Evolutionary conservation across 371 early-diverging fungal species (phyloP), one percentile per base, ranked within the genome.

Genomic region (Mortierella sp.): DNA sequence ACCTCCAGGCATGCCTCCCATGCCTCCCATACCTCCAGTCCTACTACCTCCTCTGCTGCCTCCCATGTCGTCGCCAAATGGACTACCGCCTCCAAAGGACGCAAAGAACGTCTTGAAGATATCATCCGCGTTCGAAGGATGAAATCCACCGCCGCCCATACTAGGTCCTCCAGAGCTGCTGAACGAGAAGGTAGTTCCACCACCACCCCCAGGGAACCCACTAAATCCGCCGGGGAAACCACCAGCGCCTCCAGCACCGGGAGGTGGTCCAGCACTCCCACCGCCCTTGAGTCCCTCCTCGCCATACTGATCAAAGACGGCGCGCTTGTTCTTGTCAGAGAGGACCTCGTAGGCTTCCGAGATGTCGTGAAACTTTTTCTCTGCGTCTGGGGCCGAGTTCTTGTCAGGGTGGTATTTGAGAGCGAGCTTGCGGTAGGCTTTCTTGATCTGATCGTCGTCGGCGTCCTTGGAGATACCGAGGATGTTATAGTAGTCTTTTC

Each of bases 331-430:
- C 84, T 94, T 94, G 88, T 99, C 99, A 60, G 97, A 97, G 9
- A 99, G 92, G 77, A 98, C 95, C 90, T 99, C 98, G 91, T 97
- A 97, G 55, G 99, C 96, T 90, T 97, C 94, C 60, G 93, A 91
- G 68, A 96, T 90, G 77, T 96, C 96, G 83, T 97, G 97, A 88
- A 98, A 98, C 84, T 94, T 92, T 76, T 90, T 91, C 81, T 96
- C 94, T 14, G 90, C 90, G 0, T 76, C 76, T 0, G 82, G 80
- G 2, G 77, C 82, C 34, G 80, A 73, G 83, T 86, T 86, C 83
- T 97, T 94, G 88, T 96, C 97, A 28, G 98, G 98, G 83, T 98
- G 98, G 88, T 95, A 94, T 90, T 94, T 91, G 72, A 97, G 90
- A 7, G 97, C 97, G 21, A 95, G 92, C 90, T 97, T 98, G 75